Conservation (phyloP, 2,329 filamentous ascomycete species). For the Geosmithia flava region DNA sequence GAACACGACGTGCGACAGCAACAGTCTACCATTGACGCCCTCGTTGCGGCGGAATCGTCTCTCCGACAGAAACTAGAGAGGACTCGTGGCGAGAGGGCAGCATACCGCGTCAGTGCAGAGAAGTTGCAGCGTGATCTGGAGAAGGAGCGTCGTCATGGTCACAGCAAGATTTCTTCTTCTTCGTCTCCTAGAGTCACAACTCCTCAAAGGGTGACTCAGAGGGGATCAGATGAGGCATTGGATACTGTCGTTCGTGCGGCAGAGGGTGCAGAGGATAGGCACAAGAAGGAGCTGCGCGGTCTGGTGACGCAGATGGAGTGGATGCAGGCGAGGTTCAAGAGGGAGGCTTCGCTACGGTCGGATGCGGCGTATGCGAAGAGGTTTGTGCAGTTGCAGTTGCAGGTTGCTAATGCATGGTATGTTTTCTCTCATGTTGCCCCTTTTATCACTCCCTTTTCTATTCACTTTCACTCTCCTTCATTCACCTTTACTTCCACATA, state of each 20-base stretch:
- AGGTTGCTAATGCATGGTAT: conserved; percentile 83
- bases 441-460: conserved; percentile 3
- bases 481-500: not conserved
- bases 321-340: conserved; percentile 68
- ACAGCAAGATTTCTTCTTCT: too few relatives aligned
- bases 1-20: conserved; percentile 60
- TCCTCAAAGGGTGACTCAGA: conserved; percentile 4
- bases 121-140: conserved; percentile 40
- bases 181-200: too few relatives aligned
- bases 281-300: conserved; percentile 67
- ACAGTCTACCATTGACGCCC: conserved; percentile 48
- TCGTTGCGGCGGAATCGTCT: conserved; percentile 42
- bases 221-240: conserved; percentile 36
- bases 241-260: conserved; percentile 46
- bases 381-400: conserved; percentile 66
- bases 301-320: conserved; percentile 84
- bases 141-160: conserved; percentile 18
- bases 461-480: conserved; percentile 3
- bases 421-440: too few relatives aligned
- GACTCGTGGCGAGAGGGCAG: conserved; percentile 51
- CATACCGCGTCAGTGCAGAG: conserved; percentile 39
- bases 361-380: conserved; percentile 81
- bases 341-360: conserved; percentile 68
- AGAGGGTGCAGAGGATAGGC: conserved; percentile 52
- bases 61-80: conserved; percentile 58